A percentile compares a stretch with the other conserved stretches of the same genome.
These are phyloP conservation scores for Usnea hakonensis DNA, from an alignment of 495 filamentous ascomycete species.

Conservation along the genomic window DNA sequence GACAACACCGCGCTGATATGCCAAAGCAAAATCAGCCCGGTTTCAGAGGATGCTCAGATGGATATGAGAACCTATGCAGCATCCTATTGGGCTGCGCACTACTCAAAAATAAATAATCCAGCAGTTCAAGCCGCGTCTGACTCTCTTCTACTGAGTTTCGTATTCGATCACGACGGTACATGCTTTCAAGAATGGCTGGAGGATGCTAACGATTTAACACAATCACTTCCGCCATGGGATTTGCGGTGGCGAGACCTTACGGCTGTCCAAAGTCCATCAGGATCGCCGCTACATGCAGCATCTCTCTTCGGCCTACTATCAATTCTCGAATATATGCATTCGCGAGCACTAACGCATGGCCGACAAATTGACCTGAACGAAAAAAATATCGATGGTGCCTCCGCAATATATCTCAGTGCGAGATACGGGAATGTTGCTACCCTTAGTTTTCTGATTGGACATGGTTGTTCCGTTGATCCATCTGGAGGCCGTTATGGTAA, in stretches of 20 bases:
- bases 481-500: conserved; percentile 5
- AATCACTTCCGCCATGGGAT: conserved; percentile 1
- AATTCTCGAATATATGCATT: neutral
- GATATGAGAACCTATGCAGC: neutral
- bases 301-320: neutral
- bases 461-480: neutral
- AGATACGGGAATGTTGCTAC: conserved; percentile 1
- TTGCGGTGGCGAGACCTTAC: neutral
- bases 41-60: neutral
- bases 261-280: neutral
- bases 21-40: neutral
- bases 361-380: conserved; percentile 1
- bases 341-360: conserved; percentile 1
- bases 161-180: neutral
- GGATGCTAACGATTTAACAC: neutral
- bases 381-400: conserved; percentile 3
- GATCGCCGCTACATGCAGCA: neutral
- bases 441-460: neutral
- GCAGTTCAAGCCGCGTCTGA: neutral
- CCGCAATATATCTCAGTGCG: neutral
- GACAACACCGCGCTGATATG: neutral
- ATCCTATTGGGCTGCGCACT: conserved; percentile 1
- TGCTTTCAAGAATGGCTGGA: conserved; percentile 3
- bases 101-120: neutral
- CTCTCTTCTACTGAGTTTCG: neutral